Evolutionary conservation across 2,329 filamentous ascomycete species (phyloP).

Genomic region (Chrysosphaeria jannelii): DNA sequence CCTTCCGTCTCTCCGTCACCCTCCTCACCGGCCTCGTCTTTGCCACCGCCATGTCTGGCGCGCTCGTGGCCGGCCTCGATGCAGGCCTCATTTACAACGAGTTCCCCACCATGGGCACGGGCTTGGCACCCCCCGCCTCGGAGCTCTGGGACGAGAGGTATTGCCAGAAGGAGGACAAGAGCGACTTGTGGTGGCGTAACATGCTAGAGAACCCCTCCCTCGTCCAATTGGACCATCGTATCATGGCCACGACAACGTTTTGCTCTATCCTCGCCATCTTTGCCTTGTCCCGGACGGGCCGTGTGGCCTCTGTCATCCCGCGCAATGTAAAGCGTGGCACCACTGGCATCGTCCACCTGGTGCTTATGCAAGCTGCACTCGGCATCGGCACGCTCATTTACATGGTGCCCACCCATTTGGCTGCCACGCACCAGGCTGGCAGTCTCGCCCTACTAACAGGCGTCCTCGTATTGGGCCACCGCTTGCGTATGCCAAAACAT

Average conservation of each 20-base stretch:
- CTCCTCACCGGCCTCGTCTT: constrained; percentile 53
- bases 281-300: constrained; percentile 44
- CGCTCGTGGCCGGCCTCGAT: constrained; percentile 77
- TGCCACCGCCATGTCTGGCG: constrained; percentile 74
- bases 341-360: constrained; percentile 55
- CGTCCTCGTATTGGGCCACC: constrained; percentile 47
- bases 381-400: constrained; percentile 83
- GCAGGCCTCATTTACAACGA: constrained; percentile 97
- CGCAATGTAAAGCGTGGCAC: constrained; percentile 34
- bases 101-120: constrained; percentile 80
- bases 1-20: constrained; percentile 44
- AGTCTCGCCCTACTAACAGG: constrained; percentile 62
- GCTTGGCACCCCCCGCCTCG: constrained; percentile 46
- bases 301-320: constrained; percentile 26
- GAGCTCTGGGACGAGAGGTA: constrained; percentile 76
- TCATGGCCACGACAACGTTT: constrained; percentile 73
- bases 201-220: constrained; percentile 89
- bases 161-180: constrained; percentile 42
- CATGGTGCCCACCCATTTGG: constrained; percentile 67
- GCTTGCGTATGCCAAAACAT: constrained; percentile 41
- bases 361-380: constrained; percentile 50
- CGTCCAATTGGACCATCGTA: constrained; percentile 85
- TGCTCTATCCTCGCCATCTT: constrained; percentile 50
- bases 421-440: constrained; percentile 78
- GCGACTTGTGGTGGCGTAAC: constrained; percentile 88